Base-by-base conservation (phyloP, 2,329 filamentous ascomycete genomes). In the Aspergillus sp. region DNA sequence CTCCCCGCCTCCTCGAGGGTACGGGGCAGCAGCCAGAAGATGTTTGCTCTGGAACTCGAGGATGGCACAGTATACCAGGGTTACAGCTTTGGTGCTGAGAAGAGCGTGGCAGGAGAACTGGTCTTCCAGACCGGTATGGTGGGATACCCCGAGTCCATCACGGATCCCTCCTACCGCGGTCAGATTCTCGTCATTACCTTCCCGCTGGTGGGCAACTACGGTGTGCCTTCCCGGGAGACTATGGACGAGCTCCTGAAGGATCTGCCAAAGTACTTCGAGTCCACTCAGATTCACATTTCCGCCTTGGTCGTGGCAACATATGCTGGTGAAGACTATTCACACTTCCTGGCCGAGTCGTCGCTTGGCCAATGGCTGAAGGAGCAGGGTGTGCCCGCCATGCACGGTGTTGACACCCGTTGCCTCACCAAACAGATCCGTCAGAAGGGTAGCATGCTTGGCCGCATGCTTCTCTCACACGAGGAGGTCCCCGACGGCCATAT, bases 41-140 rank as follows among this genome's bases (percentile, higher is more conserved):
- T 87, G 63, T 80, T 94, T 74, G 86, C 86, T 68, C 85, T 98
- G 58, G 91, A 98, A 77, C 84, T 98, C 59, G 80, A 93, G 71
- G 90, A 97, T 77, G 90, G 90, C 71, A 83, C 85, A 49, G 81
- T 89, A 65, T 95, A 90, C 78, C 88, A 94, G 68, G 93, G 93
- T 60, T 90, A 88, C 77, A 95, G 90, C 80, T 98, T 98, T 68
- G 93, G 93, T 72, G 90, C 91, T 55, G 80, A 88, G 65, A 95
- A 90, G 80, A 95, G 88, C 75, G 83, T 94, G 64, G 87, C 91
- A 57, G 93, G 93, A 70, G 93, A 98, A 78, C 79, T 98, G 68
- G 93, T 98, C 73, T 98, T 98, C 77, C 91, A 97, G 80, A 98
- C 93, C 49, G 93, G 93, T 72, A 95, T 97, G 90, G 93, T 97